A percentile compares a stretch with the other conserved stretches of the same genome.
These are phyloP conservation scores for Aureococcus anophagefferens DNA, from an alignment of 108 stramenopile genomes.

Conservation along the genomic window DNA sequence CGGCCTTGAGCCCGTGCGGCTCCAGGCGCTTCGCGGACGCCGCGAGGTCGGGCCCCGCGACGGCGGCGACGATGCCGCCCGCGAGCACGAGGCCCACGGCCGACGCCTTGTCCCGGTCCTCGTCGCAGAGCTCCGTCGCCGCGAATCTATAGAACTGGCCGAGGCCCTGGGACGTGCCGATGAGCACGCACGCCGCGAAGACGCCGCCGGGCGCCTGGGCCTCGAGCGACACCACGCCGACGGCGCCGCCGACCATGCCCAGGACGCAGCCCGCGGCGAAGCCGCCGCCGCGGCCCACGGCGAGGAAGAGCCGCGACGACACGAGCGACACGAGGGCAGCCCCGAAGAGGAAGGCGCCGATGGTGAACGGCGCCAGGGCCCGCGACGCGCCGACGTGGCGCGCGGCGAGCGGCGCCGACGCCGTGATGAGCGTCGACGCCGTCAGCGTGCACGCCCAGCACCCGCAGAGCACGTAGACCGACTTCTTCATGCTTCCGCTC, in stretches of 20 bases:
- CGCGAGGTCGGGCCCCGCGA: constrained; percentile 15
- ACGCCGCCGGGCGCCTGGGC: not conserved
- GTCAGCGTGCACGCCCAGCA: not conserved
- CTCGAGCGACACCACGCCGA: not conserved
- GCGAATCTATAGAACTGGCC: constrained; percentile 21
- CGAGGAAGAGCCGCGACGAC: not conserved
- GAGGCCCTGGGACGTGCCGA: constrained; percentile 12
- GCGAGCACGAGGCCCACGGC: constrained; percentile 8
- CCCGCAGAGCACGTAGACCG: not conserved
- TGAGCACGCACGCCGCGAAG: constrained; percentile 8
- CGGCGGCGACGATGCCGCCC: constrained; percentile 14
- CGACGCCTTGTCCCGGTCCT: not conserved
- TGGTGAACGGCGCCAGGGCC: constrained; percentile 8
- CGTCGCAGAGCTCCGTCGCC: constrained; percentile 7
- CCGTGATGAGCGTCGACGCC: constrained; percentile 14
- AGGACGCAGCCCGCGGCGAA: constrained; percentile 9
- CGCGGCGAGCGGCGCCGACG: constrained; percentile 6
- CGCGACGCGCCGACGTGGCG: not conserved
- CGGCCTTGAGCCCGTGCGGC: no score
- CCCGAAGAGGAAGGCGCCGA: constrained; percentile 12
- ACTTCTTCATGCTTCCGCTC: no score
- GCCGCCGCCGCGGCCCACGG: constrained; percentile 1
- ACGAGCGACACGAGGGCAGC: constrained; percentile 2
- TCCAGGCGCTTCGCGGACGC: no score
- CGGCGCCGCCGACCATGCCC: not conserved